These are phyloP conservation scores for Hypomyces perniciosus DNA, from an alignment of 2,329 filamentous ascomycete species.

Conservation along the genomic window DNA sequence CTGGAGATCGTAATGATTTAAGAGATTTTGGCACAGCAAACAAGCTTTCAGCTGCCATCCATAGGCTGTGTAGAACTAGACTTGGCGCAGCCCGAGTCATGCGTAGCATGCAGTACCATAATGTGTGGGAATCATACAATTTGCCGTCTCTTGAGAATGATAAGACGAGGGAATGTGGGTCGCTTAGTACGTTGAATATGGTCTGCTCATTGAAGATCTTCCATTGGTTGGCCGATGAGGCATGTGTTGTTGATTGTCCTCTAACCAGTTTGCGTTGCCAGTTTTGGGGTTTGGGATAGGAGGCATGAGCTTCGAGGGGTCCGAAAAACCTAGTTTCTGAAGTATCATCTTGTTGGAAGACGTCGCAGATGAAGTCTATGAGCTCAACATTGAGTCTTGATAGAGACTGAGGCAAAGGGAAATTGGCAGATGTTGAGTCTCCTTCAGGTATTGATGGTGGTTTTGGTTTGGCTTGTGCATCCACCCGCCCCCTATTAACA, in stretches of 20 bases:
- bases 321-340: constrained; percentile 44
- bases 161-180: constrained; percentile 46
- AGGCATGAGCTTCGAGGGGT: constrained; percentile 19
- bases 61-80: constrained; percentile 58
- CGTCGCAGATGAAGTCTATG: constrained; percentile 55
- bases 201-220: constrained; percentile 58
- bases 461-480: constrained; percentile 4
- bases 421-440: constrained; percentile 4
- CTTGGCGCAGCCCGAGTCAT: constrained; percentile 51
- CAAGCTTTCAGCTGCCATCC: constrained; percentile 53
- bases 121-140: constrained; percentile 53
- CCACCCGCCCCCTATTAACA: constrained; percentile 7
- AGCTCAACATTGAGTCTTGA: constrained; percentile 47
- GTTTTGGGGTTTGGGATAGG: constrained; percentile 14
- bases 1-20: constrained; percentile 32
- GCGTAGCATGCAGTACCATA: constrained; percentile 59
- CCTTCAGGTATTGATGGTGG: neutral
- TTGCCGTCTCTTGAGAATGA: constrained; percentile 52
- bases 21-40: constrained; percentile 49
- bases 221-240: constrained; percentile 40
- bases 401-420: constrained; percentile 51
- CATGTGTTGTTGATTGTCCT: constrained; percentile 3
- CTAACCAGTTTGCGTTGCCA: constrained; percentile 9
- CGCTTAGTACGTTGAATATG: constrained; percentile 57
- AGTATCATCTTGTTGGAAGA: constrained; percentile 51